Evolutionary conservation across 2,329 filamentous ascomycete genomes (phyloP).

Genomic region (Escovopsis weberi): DNA sequence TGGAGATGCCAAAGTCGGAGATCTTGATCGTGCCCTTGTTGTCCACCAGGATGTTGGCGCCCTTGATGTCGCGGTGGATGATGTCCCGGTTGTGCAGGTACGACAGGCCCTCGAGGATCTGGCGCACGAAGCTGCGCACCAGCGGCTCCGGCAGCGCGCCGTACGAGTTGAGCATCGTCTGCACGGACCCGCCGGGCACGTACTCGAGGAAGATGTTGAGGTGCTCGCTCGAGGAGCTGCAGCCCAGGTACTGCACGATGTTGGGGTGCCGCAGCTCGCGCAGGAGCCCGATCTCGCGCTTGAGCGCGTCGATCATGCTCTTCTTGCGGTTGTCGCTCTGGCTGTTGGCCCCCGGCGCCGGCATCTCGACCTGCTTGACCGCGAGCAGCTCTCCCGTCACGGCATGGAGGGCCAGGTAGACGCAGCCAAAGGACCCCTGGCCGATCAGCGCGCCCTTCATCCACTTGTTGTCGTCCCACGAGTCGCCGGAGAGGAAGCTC

Average conservation of each 20-base stretch:
- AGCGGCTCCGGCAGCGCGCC: slow-evolving; percentile 86
- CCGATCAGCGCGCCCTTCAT: slow-evolving; percentile 98
- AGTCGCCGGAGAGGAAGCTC: slow-evolving; percentile 82
- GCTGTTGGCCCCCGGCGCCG: slow-evolving; percentile 60
- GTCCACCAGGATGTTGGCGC: slow-evolving; percentile 95
- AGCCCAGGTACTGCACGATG: slow-evolving; percentile 96
- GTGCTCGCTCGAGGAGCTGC: slow-evolving; percentile 76
- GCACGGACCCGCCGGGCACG: slow-evolving; percentile 90
- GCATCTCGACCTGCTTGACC: slow-evolving; percentile 94
- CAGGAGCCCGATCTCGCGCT: slow-evolving; percentile 88
- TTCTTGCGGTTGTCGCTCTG: slow-evolving; percentile 85
- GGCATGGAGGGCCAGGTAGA: slow-evolving; percentile 88
- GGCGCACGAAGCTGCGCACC: slow-evolving; percentile 89
- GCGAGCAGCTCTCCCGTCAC: slow-evolving; percentile 95
- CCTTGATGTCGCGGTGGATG: slow-evolving; percentile 98
- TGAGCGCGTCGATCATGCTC: slow-evolving; percentile 93
- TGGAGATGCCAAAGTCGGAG: slow-evolving; percentile 96
- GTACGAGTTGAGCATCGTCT: slow-evolving; percentile 97
- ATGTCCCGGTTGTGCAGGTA: slow-evolving; percentile 93
- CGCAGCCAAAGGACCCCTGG: slow-evolving; percentile 89
- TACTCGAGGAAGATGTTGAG: slow-evolving; percentile 99
- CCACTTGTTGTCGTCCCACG: slow-evolving; percentile 95
- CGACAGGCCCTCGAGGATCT: slow-evolving; percentile 82
- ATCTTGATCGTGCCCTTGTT: slow-evolving; percentile 99
- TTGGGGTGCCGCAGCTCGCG: slow-evolving; percentile 91